Evolutionary conservation across 768 basidiomycete genomes (phyloP), one percentile per base, ranked within the genome.

Genomic region (Tricholoma hemisulphureum): DNA sequence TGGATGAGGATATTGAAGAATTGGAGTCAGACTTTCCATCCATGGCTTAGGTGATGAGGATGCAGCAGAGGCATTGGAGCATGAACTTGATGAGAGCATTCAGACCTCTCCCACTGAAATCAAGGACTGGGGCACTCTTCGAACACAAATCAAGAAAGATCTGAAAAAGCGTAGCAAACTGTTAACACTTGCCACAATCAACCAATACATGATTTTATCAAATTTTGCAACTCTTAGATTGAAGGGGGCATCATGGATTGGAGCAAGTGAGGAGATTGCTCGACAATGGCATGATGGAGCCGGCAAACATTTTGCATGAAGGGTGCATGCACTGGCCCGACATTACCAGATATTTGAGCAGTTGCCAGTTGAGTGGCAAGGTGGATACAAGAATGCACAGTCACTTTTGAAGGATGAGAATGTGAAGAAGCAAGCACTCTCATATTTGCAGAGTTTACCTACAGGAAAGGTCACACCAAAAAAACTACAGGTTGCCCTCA

Each of bases 331-430:
- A 8, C 64, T n/a, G n/a, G n/a, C n/a, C n/a, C n/a, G n/a, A n/a
- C n/a, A n/a, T n/a, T n/a, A n/a, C n/a, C n/a, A n/a, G 55, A 51
- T 67, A 16, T 77, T 75, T 51, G 66, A 73, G 56, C 65, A 70
- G 34, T 67, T 75, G 4, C 73, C 73, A 13, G 11, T 31, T 0
- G 71, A 75, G 49, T 61, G 59, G 9, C 56, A 58, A 26, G 71
- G 73, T 18, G 67, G 73, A 6, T 18, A n/a, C 11, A 41, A 51
- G 20, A 63, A 60, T 35, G 18, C 50, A 9, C 49, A 52, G n/a
- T 64, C 57, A 16, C 56, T 60, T 21, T 63, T 73, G 6, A 49
- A 58, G 20, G 68, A 73, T 58, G 67, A 71, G 52, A 14, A 31
- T 18, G 64, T 71, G 2, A 49, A 59, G 39, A 56, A 34, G 13